Evolutionary conservation across 139 green algal genomes (phyloP).

Genomic region (Zygnema cylindricum): DNA sequence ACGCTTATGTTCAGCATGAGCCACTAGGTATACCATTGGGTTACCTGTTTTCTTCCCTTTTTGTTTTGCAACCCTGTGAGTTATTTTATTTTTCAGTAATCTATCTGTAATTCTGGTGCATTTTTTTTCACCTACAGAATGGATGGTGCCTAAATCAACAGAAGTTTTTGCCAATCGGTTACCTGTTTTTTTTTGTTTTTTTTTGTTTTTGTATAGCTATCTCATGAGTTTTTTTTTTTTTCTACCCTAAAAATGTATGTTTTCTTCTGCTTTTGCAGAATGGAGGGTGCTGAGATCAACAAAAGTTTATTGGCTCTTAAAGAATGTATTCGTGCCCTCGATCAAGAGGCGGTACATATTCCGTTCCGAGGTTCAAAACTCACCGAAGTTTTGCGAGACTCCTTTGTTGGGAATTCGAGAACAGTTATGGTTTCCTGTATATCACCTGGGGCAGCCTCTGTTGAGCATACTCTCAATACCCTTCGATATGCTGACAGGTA

Average conservation of each 20-base stretch:
- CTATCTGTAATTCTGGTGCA: too few species aligned
- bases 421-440: slow-evolving; percentile 99
- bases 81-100: too few species aligned
- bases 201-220: too few species aligned
- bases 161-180: slow-evolving; percentile 2
- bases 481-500: slow-evolving; percentile 94
- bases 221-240: background rate
- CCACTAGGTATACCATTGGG: too few species aligned
- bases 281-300: slow-evolving; percentile 98
- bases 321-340: slow-evolving; percentile 90
- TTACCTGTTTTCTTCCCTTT: too few species aligned
- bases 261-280: slow-evolving; percentile 64
- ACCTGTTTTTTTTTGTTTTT: too few species aligned
- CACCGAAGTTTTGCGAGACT: slow-evolving; percentile 83
- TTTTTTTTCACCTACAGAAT: too few species aligned
- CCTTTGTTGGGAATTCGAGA: slow-evolving; percentile 77
- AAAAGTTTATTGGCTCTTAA: slow-evolving; percentile 96
- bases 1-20: too few species aligned
- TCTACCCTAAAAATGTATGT: too few species aligned
- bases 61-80: too few species aligned
- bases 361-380: slow-evolving; percentile 93
- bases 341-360: slow-evolving; percentile 88
- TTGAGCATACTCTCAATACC: slow-evolving; percentile 98
- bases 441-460: slow-evolving; percentile 80
- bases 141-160: background rate